Percentiles rank a stretch among this genome's conserved stretches.
Conservation (phyloP, 2,329 filamentous ascomycete genomes). For the Fusarium tricinctum region DNA sequence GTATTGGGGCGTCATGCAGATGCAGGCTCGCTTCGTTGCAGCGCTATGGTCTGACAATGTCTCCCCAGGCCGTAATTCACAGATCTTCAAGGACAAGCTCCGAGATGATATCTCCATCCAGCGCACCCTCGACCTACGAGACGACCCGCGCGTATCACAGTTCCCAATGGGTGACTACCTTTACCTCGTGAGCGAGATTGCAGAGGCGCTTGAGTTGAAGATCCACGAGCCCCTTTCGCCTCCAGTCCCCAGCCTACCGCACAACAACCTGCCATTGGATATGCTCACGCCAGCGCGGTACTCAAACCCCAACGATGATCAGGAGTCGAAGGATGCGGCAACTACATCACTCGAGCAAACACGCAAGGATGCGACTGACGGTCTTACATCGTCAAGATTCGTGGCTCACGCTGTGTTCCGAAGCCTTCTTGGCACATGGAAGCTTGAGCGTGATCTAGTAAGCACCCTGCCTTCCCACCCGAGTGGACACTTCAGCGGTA, state of each 20-base stretch:
- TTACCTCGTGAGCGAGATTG: conserved; percentile 80
- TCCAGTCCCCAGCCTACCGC: conserved; percentile 53
- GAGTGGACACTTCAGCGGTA: conserved; percentile 75
- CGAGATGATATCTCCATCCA: conserved; percentile 60
- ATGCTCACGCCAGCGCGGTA: conserved; percentile 71
- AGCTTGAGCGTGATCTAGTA: conserved; percentile 68
- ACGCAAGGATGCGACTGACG: conserved; percentile 58
- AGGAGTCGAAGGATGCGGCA: conserved; percentile 57
- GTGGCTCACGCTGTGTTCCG: conserved; percentile 77
- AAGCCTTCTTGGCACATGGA: conserved; percentile 79
- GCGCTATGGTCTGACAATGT: conserved; percentile 66
- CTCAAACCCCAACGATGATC: conserved; percentile 56
- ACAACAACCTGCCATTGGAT: conserved; percentile 63
- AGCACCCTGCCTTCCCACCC: conserved; percentile 71
- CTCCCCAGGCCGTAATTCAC: conserved; percentile 39
- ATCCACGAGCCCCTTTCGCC: conserved; percentile 53
- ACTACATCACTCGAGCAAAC: conserved; percentile 62
- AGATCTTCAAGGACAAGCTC: conserved; percentile 58
- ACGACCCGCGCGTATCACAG: conserved; percentile 69
- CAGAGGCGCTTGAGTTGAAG: conserved; percentile 68
- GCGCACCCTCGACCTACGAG: conserved; percentile 65
- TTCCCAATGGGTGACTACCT: conserved; percentile 89
- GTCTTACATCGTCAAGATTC: conserved; percentile 63
- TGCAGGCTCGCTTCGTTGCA: conserved; percentile 81
- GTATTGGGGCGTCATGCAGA: conserved; percentile 90